A percentile compares a stretch with the other conserved stretches of the same genome.
Evolutionary conservation across 2,329 filamentous ascomycete species (phyloP).

Genomic region (Corinectria fuckeliana): DNA sequence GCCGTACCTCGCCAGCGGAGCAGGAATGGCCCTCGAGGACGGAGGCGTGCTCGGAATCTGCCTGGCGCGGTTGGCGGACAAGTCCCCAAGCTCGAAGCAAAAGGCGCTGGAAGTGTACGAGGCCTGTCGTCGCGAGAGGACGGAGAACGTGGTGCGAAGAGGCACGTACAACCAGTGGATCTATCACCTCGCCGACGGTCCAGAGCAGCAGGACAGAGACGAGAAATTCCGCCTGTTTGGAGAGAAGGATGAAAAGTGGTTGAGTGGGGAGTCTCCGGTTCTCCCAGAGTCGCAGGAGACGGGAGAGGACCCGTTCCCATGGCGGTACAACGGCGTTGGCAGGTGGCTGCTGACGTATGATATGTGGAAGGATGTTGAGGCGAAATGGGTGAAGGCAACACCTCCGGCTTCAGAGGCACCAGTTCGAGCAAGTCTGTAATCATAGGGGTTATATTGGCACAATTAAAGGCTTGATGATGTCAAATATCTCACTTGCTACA

Average conservation of each 20-base stretch:
- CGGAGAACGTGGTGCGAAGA: constrained; percentile 63
- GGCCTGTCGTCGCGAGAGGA: constrained; percentile 61
- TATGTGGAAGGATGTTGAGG: constrained; percentile 46
- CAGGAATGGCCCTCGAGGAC: constrained; percentile 68
- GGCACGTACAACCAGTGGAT: constrained; percentile 68
- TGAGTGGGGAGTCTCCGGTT: constrained; percentile 29
- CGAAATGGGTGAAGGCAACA: constrained; percentile 35
- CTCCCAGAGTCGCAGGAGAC: constrained; percentile 40
- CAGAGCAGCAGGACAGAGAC: constrained; percentile 62
- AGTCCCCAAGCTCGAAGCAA: constrained; percentile 44
- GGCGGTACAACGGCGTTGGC: constrained; percentile 48
- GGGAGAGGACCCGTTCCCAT: constrained; percentile 50
- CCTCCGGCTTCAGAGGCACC: not conserved
- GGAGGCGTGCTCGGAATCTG: constrained; percentile 63
- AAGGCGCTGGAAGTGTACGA: constrained; percentile 58
- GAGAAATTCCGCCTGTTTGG: constrained; percentile 41
- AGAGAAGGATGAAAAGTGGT: constrained; percentile 41
- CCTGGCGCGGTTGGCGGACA: constrained; percentile 53
- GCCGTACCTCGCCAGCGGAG: constrained; percentile 64
- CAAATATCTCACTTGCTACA: not conserved
- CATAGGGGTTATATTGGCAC: too few relatives aligned
- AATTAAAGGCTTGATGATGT: too few relatives aligned
- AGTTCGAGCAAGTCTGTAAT: constrained; percentile 21
- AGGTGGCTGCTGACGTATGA: constrained; percentile 50
- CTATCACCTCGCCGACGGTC: constrained; percentile 66